Conservation (phyloP, 1,139 yeast genomes). For the Taphrina communis region DNA sequence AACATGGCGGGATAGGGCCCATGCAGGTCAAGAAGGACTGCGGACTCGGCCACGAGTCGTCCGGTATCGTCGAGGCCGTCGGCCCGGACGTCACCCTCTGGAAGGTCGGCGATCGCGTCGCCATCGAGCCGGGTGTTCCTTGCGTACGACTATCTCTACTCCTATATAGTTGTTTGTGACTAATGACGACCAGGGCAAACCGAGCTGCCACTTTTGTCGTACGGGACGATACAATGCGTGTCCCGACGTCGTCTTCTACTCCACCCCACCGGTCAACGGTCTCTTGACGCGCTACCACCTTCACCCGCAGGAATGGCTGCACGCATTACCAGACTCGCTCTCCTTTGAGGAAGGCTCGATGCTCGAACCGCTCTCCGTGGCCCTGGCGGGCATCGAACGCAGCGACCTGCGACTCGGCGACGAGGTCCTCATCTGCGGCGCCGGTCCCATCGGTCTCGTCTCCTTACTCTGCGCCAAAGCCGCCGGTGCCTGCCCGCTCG, state of each 20-base stretch:
- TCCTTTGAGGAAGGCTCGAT: slow-evolving; percentile 84
- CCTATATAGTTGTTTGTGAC: background rate
- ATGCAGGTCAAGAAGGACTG: slow-evolving; percentile 61
- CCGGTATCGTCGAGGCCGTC: slow-evolving; percentile 72
- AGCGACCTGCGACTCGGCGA: slow-evolving; percentile 76
- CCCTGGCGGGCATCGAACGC: slow-evolving; percentile 77
- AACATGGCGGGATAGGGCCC: slow-evolving; percentile 72
- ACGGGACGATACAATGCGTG: slow-evolving; percentile 76
- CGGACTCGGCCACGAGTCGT: slow-evolving; percentile 78
- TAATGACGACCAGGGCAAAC: slow-evolving; percentile 12
- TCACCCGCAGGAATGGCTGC: slow-evolving; percentile 78
- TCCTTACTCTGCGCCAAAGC: slow-evolving; percentile 79
- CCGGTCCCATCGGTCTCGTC: slow-evolving; percentile 90
- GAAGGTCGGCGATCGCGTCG: slow-evolving; percentile 79
- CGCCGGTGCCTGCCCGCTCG: slow-evolving; percentile 76
- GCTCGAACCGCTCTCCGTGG: slow-evolving; percentile 87
- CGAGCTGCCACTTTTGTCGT: slow-evolving; percentile 70
- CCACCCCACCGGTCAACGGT: slow-evolving; percentile 72
- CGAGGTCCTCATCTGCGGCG: slow-evolving; percentile 79
- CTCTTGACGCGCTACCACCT: slow-evolving; percentile 71
- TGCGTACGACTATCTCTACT: slow-evolving; percentile 56
- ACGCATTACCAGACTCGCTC: slow-evolving; percentile 72
- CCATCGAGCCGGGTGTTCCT: slow-evolving; percentile 85
- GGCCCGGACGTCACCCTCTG: slow-evolving; percentile 66
- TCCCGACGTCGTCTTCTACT: slow-evolving; percentile 79